Conservation (phyloP, 2,329 filamentous ascomycete genomes). For the Colletotrichum somersetense region DNA sequence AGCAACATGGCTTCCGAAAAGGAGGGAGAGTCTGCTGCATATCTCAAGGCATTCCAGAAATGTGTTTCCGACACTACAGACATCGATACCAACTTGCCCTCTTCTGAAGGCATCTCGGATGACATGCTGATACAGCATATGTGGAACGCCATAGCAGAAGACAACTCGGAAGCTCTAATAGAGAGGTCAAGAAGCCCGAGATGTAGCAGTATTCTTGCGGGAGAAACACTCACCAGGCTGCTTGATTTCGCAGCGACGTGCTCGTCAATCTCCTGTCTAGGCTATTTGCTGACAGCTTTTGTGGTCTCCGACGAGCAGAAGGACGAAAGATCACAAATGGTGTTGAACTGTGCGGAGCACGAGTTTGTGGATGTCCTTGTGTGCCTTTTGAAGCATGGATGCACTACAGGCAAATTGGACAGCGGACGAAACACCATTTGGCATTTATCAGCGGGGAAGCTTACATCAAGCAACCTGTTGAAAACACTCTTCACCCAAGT, state of each 20-base stretch:
- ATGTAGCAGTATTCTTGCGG: background rate
- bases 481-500: background rate
- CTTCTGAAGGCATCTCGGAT: slow-evolving; percentile 6
- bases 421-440: slow-evolving; percentile 1
- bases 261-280: slow-evolving; percentile 5
- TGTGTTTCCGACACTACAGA: background rate
- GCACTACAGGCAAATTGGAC: background rate
- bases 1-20: background rate
- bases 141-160: slow-evolving; percentile 14
- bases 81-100: background rate
- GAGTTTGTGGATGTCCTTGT: slow-evolving; percentile 2
- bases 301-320: background rate
- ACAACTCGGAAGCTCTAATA: background rate
- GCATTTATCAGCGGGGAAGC: slow-evolving; percentile 2
- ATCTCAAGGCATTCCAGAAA: slow-evolving; percentile 25
- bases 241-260: slow-evolving; percentile 7
- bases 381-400: slow-evolving; percentile 16
- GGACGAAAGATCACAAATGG: background rate
- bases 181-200: background rate
- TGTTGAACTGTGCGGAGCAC: background rate
- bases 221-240: background rate
- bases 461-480: background rate
- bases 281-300: background rate
- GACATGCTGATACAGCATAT: slow-evolving; percentile 12
- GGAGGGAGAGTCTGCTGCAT: slow-evolving; percentile 13